Conservation (phyloP, 176 grass and related monocot genomes). For the Hsuehochloa calcarea region DNA sequence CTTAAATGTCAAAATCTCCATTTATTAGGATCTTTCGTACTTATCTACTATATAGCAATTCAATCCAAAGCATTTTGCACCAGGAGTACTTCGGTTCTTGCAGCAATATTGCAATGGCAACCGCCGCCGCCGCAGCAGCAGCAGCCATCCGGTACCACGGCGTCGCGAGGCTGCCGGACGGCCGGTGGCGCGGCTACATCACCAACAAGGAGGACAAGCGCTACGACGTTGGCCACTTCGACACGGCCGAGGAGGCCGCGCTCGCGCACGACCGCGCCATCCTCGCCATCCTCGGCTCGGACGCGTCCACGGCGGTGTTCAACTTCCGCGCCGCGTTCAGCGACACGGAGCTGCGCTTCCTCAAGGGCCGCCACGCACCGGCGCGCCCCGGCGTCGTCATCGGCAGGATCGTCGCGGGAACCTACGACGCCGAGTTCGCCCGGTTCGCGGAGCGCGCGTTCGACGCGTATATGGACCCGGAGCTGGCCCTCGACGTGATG, state of each 20-base stretch:
- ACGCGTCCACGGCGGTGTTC: neutral
- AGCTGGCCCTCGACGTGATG: neutral
- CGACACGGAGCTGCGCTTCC: slow-evolving; percentile 16
- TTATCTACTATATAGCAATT: neutral
- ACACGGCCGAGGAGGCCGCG: neutral
- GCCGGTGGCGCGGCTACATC: neutral
- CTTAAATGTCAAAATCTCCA: neutral
- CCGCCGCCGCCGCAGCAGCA: neutral
- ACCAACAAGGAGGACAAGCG: neutral
- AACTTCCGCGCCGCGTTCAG: slow-evolving; percentile 28
- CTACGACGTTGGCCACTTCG: neutral
- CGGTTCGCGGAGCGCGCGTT: neutral
- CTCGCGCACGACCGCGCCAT: slow-evolving; percentile 28
- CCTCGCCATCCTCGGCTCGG: neutral
- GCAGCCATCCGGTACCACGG: neutral
- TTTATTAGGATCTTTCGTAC: too few relatives aligned
- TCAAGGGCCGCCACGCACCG: neutral
- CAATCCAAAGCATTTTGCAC: neutral
- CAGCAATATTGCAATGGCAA: neutral
- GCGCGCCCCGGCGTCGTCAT: neutral
- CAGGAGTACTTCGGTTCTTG: too few relatives aligned
- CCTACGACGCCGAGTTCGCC: neutral
- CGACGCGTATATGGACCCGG: slow-evolving; percentile 12
- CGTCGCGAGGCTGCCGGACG: neutral
- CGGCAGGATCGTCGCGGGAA: neutral